Conservation (phyloP, 371 early-diverging fungal genomes). For the Circinella minor region DNA sequence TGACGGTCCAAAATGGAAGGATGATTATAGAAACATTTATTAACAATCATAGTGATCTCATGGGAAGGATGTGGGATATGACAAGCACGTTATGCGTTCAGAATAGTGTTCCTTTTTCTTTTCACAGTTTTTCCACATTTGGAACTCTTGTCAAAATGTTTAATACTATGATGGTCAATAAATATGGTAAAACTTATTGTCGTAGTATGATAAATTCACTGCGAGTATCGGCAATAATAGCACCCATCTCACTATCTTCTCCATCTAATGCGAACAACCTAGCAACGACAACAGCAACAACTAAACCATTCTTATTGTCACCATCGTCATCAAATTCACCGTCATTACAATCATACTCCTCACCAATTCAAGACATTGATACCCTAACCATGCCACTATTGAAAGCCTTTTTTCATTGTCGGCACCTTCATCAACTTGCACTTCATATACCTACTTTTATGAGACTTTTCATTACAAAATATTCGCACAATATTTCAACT, state of each 20-base stretch:
- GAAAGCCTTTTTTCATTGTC: conserved; percentile 12
- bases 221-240: conserved; percentile 3
- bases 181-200: conserved; percentile 18
- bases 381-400: conserved; percentile 3
- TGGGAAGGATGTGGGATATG: conserved; percentile 14
- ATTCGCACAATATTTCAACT: background rate
- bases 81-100: conserved; percentile 7
- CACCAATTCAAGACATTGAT: background rate
- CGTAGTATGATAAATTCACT: conserved; percentile 11
- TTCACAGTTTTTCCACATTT: conserved; percentile 4
- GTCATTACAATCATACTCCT: background rate
- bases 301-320: background rate
- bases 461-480: conserved; percentile 9
- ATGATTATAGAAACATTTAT: conserved; percentile 16
- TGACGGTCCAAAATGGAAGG: conserved; percentile 8
- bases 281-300: background rate
- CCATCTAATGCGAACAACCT: background rate
- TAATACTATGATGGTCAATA: conserved; percentile 15
- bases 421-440: conserved; percentile 11
- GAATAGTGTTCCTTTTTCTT: conserved; percentile 13
- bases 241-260: background rate
- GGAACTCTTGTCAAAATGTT: conserved; percentile 11
- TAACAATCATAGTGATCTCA: conserved; percentile 11
- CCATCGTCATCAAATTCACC: background rate
- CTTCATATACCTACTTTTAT: conserved; percentile 13